phyloP scores from a whole-genome alignment of 1,284 basidiomycete species.

The Sanguinoderma infundibulare region DNA sequence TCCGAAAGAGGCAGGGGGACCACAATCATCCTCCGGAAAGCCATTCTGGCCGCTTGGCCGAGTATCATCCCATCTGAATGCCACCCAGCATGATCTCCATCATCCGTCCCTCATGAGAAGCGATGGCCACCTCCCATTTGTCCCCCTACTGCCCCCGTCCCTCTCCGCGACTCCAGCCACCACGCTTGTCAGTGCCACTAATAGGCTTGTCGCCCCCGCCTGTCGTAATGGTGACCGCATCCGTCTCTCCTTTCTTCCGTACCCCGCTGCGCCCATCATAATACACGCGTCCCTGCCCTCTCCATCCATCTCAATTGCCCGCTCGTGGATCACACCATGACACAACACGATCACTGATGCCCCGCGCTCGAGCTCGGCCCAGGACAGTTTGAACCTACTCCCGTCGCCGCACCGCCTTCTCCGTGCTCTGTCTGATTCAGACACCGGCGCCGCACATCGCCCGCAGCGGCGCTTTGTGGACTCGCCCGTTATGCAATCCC shows the following conservation, averaged over 20 bases:
- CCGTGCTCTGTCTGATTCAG: slow-evolving; percentile 1
- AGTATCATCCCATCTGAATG: slow-evolving; percentile 16
- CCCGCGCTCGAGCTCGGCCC: not conserved
- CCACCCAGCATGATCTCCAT: slow-evolving; percentile 12
- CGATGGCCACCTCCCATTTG: not conserved
- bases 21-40: slow-evolving; percentile 20
- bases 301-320: slow-evolving; percentile 1
- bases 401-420: slow-evolving; percentile 2
- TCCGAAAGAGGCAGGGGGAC: slow-evolving; percentile 14
- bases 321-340: slow-evolving; percentile 1
- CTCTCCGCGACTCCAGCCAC: not conserved
- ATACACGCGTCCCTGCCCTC: not conserved
- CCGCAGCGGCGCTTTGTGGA: slow-evolving; percentile 3
- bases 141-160: not conserved
- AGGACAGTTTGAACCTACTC: not conserved
- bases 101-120: slow-evolving; percentile 3
- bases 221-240: slow-evolving; percentile 5
- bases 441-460: slow-evolving; percentile 10
- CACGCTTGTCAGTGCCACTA: slow-evolving; percentile 4
- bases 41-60: slow-evolving; percentile 22
- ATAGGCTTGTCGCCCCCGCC: not conserved
- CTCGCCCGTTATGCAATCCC: slow-evolving; percentile 8
- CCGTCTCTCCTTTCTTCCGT: not conserved
- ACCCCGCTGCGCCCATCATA: slow-evolving; percentile 5
- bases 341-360: slow-evolving; percentile 16